A percentile compares a stretch with the other conserved stretches of the same genome.
Conservation (phyloP, 116 monocot genomes). For the Iris pallida region DNA sequence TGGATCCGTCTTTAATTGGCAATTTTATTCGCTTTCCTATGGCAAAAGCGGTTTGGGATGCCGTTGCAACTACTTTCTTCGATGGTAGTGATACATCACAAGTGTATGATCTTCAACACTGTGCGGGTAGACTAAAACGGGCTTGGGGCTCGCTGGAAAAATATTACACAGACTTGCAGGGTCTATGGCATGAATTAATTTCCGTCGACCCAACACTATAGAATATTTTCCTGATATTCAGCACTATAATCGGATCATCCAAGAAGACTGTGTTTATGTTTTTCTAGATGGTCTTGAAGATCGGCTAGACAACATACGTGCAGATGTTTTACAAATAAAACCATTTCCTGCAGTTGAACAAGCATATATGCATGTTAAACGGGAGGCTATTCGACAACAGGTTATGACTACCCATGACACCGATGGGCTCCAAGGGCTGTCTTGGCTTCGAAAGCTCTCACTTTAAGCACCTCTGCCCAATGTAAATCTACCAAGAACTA, state of each 20-base stretch:
- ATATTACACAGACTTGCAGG: constrained; percentile 20
- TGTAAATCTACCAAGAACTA: neutral
- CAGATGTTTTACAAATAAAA: neutral
- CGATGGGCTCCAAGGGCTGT: too few species aligned
- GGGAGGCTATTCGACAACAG: neutral
- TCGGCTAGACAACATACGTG: constrained; percentile 6
- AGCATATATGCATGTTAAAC: constrained; percentile 8
- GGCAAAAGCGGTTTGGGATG: constrained; percentile 4
- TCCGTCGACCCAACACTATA: constrained; percentile 19
- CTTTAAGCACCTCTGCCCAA: neutral
- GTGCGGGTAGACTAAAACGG: neutral
- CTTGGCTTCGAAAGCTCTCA: neutral
- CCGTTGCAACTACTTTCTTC: constrained; percentile 9
- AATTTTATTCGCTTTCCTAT: constrained; percentile 9
- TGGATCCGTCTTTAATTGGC: constrained; percentile 8
- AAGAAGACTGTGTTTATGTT: constrained; percentile 14
- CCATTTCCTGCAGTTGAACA: constrained; percentile 18
- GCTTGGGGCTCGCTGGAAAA: constrained; percentile 7
- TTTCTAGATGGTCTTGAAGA: constrained; percentile 23
- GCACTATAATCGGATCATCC: constrained; percentile 8
- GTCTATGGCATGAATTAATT: constrained; percentile 21
- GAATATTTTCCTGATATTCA: constrained; percentile 8
- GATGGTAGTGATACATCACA: constrained; percentile 9
- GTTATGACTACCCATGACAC: neutral
- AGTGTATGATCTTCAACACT: neutral